These are phyloP conservation scores for Aphanocladium album DNA, from an alignment of 2,329 filamentous ascomycete species.

Conservation along the genomic window DNA sequence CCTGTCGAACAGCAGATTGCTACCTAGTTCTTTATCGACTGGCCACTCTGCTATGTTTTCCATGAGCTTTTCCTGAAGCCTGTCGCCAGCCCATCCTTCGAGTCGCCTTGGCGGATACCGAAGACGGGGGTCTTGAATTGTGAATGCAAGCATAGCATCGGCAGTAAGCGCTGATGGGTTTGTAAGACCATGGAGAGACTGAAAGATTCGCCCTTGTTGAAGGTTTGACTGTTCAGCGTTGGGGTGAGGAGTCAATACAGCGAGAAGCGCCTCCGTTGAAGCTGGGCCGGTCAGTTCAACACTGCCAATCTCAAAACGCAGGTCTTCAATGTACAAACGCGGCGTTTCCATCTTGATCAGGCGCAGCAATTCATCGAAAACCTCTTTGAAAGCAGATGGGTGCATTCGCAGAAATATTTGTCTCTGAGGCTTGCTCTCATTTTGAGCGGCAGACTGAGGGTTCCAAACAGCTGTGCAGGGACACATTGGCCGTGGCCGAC, in stretches of 20 bases:
- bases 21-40: slow-evolving; percentile 45
- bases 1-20: slow-evolving; percentile 62
- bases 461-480: slow-evolving; percentile 75
- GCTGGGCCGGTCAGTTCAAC: slow-evolving; percentile 60
- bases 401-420: slow-evolving; percentile 70
- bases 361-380: slow-evolving; percentile 59
- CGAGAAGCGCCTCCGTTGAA: slow-evolving; percentile 71
- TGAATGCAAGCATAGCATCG: slow-evolving; percentile 67
- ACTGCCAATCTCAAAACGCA: slow-evolving; percentile 62
- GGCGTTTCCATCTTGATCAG: slow-evolving; percentile 57
- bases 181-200: slow-evolving; percentile 51
- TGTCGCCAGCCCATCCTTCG: slow-evolving; percentile 34
- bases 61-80: slow-evolving; percentile 42
- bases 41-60: slow-evolving; percentile 64
- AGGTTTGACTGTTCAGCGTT: slow-evolving; percentile 23
- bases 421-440: slow-evolving; percentile 25
- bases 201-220: slow-evolving; percentile 45
- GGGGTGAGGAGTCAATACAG: slow-evolving; percentile 55
- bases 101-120: slow-evolving; percentile 64
- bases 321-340: slow-evolving; percentile 58
- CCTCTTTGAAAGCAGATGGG: slow-evolving; percentile 69
- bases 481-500: slow-evolving; percentile 55
- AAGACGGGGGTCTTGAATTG: slow-evolving; percentile 73
- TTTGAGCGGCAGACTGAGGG: slow-evolving; percentile 29
- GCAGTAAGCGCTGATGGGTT: slow-evolving; percentile 66